phyloP scores from a whole-genome alignment of 75 land plant genomes.

The Pinus albicaulis region DNA sequence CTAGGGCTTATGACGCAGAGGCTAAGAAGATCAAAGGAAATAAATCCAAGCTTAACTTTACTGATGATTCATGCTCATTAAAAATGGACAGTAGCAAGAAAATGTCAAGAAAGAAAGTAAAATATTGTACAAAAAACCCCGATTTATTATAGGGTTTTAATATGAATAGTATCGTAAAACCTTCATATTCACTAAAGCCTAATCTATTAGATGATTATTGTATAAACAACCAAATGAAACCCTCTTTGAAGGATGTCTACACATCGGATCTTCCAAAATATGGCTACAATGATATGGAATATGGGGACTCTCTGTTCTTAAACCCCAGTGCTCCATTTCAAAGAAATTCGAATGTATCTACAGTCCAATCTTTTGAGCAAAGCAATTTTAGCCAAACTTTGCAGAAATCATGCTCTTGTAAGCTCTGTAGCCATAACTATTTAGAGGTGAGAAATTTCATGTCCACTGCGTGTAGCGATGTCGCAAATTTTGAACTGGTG shows the following conservation, averaged over 20 bases:
- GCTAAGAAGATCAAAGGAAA: too few relatives aligned
- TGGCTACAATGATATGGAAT: neutral
- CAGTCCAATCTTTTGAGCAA: neutral
- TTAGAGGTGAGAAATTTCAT: neutral
- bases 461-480: neutral
- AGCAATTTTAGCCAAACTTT: neutral
- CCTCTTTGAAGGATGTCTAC: too few relatives aligned
- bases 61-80: neutral
- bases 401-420: neutral
- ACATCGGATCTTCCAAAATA: neutral
- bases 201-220: too few relatives aligned
- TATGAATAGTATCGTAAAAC: too few relatives aligned
- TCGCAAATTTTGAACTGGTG: neutral
- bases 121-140: neutral
- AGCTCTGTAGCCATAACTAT: neutral
- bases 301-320: neutral
- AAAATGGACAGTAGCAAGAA: slow-evolving; percentile 3
- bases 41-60: too few relatives aligned
- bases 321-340: neutral
- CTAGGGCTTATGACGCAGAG: too few relatives aligned
- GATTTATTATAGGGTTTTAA: neutral
- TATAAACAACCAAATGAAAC: too few relatives aligned
- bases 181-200: too few relatives aligned
- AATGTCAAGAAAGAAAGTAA: neutral
- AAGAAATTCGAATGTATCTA: neutral